A percentile compares a stretch with the other conserved stretches of the same genome.
Conservation (phyloP, 1,284 basidiomycete species). For the Leucoagaricus sp. region DNA sequence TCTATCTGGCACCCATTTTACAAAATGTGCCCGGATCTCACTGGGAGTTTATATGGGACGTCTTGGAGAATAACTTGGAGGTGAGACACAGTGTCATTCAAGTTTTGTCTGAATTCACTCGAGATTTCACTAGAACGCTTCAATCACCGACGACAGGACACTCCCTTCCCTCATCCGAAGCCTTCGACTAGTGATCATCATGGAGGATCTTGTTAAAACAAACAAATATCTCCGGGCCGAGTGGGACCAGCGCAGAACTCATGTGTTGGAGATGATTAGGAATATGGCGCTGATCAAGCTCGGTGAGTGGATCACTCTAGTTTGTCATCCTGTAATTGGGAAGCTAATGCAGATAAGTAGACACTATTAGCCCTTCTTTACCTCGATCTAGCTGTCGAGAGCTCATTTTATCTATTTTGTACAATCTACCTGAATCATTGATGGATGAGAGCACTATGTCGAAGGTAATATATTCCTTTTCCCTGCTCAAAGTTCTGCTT, state of each 20-base stretch:
- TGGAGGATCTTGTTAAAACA: conserved; percentile 71
- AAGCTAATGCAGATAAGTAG: conserved; percentile 26
- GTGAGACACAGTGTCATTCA: conserved; percentile 41
- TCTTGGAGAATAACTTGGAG: conserved; percentile 88
- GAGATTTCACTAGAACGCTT: conserved; percentile 48
- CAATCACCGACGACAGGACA: conserved; percentile 59
- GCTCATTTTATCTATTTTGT: conserved; percentile 66
- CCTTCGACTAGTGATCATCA: conserved; percentile 64
- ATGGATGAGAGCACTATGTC: conserved; percentile 66
- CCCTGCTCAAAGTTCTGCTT: not conserved
- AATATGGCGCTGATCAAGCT: conserved; percentile 55
- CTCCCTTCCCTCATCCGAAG: conserved; percentile 71
- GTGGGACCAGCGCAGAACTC: conserved; percentile 65
- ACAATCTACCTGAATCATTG: conserved; percentile 63
- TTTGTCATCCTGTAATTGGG: not conserved
- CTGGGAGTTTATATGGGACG: conserved; percentile 92
- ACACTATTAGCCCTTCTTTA: conserved; percentile 39
- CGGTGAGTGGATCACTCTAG: conserved; percentile 41
- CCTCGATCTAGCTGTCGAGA: conserved; percentile 72
- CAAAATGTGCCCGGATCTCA: conserved; percentile 87
- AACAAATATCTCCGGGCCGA: conserved; percentile 74
- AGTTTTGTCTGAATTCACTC: not conserved
- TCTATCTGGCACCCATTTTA: conserved; percentile 82
- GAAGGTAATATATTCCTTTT: conserved; percentile 41
- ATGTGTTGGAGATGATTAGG: conserved; percentile 57